Conservation (phyloP, 257 asterid genomes). For the Ilex aquifolium region DNA sequence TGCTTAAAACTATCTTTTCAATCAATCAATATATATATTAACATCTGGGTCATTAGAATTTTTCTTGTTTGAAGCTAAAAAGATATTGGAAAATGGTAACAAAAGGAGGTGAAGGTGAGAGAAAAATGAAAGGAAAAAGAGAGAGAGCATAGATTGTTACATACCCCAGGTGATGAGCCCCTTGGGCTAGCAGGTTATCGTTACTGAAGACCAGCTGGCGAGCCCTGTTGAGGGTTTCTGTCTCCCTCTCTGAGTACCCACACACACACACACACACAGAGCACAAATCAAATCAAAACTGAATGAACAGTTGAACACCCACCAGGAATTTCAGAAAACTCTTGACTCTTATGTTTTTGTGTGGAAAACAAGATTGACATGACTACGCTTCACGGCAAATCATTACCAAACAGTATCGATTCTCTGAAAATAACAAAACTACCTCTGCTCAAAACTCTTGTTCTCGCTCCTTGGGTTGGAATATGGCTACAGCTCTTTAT, state of each 20-base stretch:
- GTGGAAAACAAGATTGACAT: slow-evolving; percentile 30
- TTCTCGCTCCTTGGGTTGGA: no score
- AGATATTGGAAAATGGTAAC: background rate
- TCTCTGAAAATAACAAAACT: no score
- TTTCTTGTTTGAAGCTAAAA: background rate
- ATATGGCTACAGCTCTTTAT: no score
- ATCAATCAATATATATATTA: no score
- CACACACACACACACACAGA: slow-evolving; percentile 1
- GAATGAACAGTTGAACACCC: slow-evolving; percentile 5
- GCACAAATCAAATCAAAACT: slow-evolving; percentile 16
- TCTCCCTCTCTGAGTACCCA: slow-evolving; percentile 69
- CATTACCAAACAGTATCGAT: background rate
- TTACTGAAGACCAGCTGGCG: slow-evolving; percentile 81
- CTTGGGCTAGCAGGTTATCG: slow-evolving; percentile 52
- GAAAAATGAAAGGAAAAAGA: background rate
- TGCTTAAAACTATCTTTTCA: no score
- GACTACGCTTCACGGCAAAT: slow-evolving; percentile 18
- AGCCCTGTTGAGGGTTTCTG: slow-evolving; percentile 89
- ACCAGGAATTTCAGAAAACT: slow-evolving; percentile 16
- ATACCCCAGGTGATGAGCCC: slow-evolving; percentile 48
- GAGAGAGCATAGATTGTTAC: slow-evolving; percentile 30
- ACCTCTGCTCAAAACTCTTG: no score
- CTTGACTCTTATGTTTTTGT: slow-evolving; percentile 8
- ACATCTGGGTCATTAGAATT: no score
- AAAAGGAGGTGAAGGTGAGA: background rate